These are phyloP conservation scores for Sporothrix humicola DNA, from an alignment of 2,329 filamentous ascomycete species.

Conservation along the genomic window DNA sequence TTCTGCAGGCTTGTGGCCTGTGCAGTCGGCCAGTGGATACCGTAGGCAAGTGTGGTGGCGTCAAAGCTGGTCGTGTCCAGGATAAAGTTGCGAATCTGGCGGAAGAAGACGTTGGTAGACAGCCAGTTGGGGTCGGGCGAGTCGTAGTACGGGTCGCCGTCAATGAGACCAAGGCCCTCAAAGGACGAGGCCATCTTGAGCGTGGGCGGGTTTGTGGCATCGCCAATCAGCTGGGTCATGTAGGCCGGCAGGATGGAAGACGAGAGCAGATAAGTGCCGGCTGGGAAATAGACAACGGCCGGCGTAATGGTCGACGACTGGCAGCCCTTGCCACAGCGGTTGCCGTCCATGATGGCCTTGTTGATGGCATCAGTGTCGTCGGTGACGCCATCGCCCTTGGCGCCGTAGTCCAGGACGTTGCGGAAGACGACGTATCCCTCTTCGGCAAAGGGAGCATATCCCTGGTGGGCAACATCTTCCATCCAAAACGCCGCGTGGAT, in stretches of 20 bases:
- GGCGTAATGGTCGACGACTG: slow-evolving; percentile 34
- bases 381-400: slow-evolving; percentile 58
- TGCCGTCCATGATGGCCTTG: slow-evolving; percentile 58
- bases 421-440: slow-evolving; percentile 53
- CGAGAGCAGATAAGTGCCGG: slow-evolving; percentile 37
- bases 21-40: slow-evolving; percentile 72
- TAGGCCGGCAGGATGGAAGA: slow-evolving; percentile 36
- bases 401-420: slow-evolving; percentile 56
- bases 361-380: slow-evolving; percentile 80
- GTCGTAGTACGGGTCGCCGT: slow-evolving; percentile 45
- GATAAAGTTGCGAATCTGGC: slow-evolving; percentile 63
- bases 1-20: slow-evolving; percentile 68
- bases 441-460: slow-evolving; percentile 51
- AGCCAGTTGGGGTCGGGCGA: slow-evolving; percentile 53
- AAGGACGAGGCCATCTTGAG: slow-evolving; percentile 33
- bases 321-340: slow-evolving; percentile 36
- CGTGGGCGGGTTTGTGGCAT: slow-evolving; percentile 34
- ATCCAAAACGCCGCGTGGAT: slow-evolving; percentile 44
- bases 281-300: slow-evolving; percentile 39
- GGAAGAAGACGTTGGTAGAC: slow-evolving; percentile 52
- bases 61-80: slow-evolving; percentile 61
- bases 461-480: slow-evolving; percentile 48
- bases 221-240: slow-evolving; percentile 37
- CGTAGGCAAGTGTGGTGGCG: slow-evolving; percentile 54
- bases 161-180: slow-evolving; percentile 30